These are phyloP conservation scores for Macrocybe gigantea DNA, from an alignment of 768 basidiomycete species.

Conservation along the genomic window DNA sequence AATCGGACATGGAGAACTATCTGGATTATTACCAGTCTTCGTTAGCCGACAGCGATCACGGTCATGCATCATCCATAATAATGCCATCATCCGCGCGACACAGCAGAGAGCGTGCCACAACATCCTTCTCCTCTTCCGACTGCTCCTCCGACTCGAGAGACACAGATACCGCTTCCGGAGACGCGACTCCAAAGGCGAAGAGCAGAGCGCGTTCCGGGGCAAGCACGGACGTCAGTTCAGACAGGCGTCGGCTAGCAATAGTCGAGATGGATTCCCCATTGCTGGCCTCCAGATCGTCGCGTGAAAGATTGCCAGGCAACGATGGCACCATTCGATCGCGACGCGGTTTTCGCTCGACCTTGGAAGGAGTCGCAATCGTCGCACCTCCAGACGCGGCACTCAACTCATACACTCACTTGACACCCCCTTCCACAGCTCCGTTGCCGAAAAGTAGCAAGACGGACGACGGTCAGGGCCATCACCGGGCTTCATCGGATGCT, in stretches of 20 bases:
- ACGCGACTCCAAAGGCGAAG: conserved; percentile 20
- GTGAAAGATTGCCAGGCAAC: conserved; percentile 16
- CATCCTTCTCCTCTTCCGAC: conserved; percentile 42
- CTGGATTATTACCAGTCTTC: conserved; percentile 47
- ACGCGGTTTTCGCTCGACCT: conserved; percentile 31
- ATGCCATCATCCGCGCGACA: conserved; percentile 8
- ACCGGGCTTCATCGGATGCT: conserved; percentile 2
- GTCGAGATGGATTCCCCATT: conserved; percentile 46
- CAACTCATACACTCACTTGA: conserved; percentile 43
- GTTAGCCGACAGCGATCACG: conserved; percentile 27
- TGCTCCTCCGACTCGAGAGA: conserved; percentile 42
- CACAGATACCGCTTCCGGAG: conserved; percentile 12
- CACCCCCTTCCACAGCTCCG: conserved; percentile 47
- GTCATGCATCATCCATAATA: too few species aligned
- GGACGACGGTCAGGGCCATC: not conserved
- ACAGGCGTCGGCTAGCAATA: conserved; percentile 63
- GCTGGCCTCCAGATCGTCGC: too few species aligned
- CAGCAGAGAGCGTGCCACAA: conserved; percentile 21
- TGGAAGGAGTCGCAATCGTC: conserved; percentile 57
- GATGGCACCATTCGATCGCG: conserved; percentile 28
- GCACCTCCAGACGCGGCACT: conserved; percentile 67
- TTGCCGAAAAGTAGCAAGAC: not conserved
- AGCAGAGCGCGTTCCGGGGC: conserved; percentile 39
- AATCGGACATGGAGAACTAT: conserved; percentile 11
- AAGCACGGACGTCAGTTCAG: conserved; percentile 54